Evolutionary conservation across 257 asterid species (phyloP), one percentile per base, ranked within the genome.

Genomic region (Primulina eburnea): DNA sequence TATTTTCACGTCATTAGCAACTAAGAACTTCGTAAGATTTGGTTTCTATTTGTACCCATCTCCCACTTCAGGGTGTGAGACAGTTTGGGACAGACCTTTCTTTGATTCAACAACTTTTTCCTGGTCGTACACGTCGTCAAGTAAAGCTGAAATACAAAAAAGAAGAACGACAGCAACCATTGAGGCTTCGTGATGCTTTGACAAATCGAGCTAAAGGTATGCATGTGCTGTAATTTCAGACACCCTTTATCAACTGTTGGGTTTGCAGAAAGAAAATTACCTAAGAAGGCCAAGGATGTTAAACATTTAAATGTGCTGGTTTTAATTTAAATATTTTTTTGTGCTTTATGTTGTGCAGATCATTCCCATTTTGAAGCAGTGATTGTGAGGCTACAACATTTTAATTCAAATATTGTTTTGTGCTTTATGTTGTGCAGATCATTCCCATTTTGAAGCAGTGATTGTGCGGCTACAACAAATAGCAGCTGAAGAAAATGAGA

Each of bases 51-150:
- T 57, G 29, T 67, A 21, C 67, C 8, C 71, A 5, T 61, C 43
- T 21, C 17, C 53, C 75, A 65, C 68, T 71, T 65, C 65, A 91
- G 98, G 98, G 85, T 30, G 68, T 90, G 40, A 84, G 76, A 82
- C 96, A 87, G 80, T 88, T 90, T 84, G 98, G 98, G 73, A 81
- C 96, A 14, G 95, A 92, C 77, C 80, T 90, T 72, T 85, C 97
- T 30, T 82, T 92, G 95, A 88, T 92, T 81, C 88, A 83, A 62
- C 93, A 87, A 68, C 97, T 89, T 66, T 90, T 92, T 79, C 96
- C 96, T 65, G 96, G 76, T 17, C 88, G 87, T 66, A 83, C 87
- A 38, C 90, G 92, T 30, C 74, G 81, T 17, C 95, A 92, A 64
- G 60, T 90, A 60, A 88, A 84, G 82, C 75, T 81, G 70, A 92